These are phyloP conservation scores for Arachnopeziza araneosa DNA, from an alignment of 2,329 filamentous ascomycete species.

Conservation along the genomic window DNA sequence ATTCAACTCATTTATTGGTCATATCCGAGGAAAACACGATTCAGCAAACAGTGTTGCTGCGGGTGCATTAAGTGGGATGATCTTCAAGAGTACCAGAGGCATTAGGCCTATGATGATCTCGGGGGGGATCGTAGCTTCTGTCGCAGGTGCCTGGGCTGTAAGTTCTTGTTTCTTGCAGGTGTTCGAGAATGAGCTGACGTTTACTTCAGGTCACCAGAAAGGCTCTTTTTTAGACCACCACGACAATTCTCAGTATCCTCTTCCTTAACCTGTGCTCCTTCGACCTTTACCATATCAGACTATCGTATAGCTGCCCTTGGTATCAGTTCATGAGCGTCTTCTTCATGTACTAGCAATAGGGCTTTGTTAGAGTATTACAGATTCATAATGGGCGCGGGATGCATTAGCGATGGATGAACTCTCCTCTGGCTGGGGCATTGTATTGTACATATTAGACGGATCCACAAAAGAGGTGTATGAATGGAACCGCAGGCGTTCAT, in stretches of 20 bases:
- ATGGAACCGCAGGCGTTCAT: slow-evolving; percentile 19
- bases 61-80: slow-evolving; percentile 80
- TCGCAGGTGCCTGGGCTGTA: slow-evolving; percentile 89
- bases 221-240: slow-evolving; percentile 36
- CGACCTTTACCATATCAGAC: slow-evolving; percentile 1
- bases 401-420: slow-evolving; percentile 33
- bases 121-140: slow-evolving; percentile 77
- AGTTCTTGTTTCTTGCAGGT: slow-evolving; percentile 34
- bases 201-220: slow-evolving; percentile 42
- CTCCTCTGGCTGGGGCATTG: slow-evolving; percentile 27
- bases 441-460: slow-evolving; percentile 31
- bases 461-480: slow-evolving; percentile 14
- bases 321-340: slow-evolving; percentile 11
- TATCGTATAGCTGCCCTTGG: neutral
- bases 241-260: slow-evolving; percentile 12
- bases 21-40: slow-evolving; percentile 79
- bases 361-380: slow-evolving; percentile 29
- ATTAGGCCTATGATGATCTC: slow-evolving; percentile 91
- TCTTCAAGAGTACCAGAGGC: slow-evolving; percentile 95
- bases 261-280: slow-evolving; percentile 1
- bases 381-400: slow-evolving; percentile 27
- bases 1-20: slow-evolving; percentile 78
- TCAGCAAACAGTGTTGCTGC: slow-evolving; percentile 81
- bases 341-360: slow-evolving; percentile 28
- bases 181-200: slow-evolving; percentile 9